Base-by-base conservation (phyloP, 768 basidiomycete species). In the Lentinus brumalis region DNA sequence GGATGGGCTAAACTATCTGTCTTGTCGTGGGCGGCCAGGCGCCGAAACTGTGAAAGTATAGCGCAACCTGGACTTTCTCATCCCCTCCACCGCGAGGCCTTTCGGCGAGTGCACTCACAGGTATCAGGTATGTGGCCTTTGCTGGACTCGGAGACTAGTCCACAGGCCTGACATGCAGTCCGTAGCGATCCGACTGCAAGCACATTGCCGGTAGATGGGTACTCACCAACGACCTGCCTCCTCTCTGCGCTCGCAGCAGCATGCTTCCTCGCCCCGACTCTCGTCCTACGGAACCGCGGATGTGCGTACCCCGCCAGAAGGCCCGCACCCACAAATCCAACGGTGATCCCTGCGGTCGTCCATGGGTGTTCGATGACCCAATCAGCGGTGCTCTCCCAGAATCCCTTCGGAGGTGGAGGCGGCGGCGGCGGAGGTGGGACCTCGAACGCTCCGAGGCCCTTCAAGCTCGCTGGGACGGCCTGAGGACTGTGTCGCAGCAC, bases 401-500 rank as follows among this genome's bases (percentile, higher is more conserved):
- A 76, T 7, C 81, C 77, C 65, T 67, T 72, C 16, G 82, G 73
- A 9, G 81, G 71, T 1, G 80, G 79, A 0, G 84, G 78, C 0
- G 84, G 80, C 0, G 86, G 86, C 0, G 87, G 87, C 0, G 88
- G 87, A 0, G 87, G 86, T 0, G 88, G 90, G 3, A 92, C 82
- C 62, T 90, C 83, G 66, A 91, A 90, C 66, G 85, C 81, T 10
- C 88, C 88, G 1, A 92, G 81, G 39, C 81, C 81, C 16, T 88
- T 86, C 49, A 90, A 75, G 21, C 83, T 68, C 51, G 74, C 56
- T 21, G 79, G 74, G 12, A 78, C 60, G n/a, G 73, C 71, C 61
- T 77, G 73, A 16, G 89, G 91, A 26, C 92, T 91, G 71, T 90
- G 92, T 58, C 92, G 86, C 50, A 89, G 81, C 62, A 94, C 84